Conservation (phyloP, 768 basidiomycete genomes). For the Thelephora ganbajun region DNA sequence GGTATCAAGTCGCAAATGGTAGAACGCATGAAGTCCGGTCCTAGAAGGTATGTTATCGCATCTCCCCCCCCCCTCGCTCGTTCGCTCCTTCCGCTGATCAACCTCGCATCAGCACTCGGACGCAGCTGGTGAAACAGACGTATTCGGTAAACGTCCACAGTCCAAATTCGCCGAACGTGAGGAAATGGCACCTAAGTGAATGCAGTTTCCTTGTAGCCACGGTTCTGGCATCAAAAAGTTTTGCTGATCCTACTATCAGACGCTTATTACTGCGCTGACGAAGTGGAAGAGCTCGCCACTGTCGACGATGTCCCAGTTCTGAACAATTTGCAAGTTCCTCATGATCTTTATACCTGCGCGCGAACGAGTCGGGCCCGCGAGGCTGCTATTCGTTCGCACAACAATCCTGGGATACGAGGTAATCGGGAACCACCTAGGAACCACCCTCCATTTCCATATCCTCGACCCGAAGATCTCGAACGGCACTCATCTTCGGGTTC, state of each 20-base stretch:
- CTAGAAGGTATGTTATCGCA: slow-evolving; percentile 10
- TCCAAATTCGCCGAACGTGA: slow-evolving; percentile 9
- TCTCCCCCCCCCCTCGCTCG: not conserved
- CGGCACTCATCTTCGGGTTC: not conserved
- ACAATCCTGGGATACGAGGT: not conserved
- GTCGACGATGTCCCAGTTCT: slow-evolving; percentile 48
- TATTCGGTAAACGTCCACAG: slow-evolving; percentile 23
- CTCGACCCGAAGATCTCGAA: not conserved
- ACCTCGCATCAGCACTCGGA: not conserved
- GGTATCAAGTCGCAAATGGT: slow-evolving; percentile 13
- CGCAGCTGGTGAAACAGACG: slow-evolving; percentile 23
- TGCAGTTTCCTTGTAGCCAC: not conserved
- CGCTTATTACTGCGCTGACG: slow-evolving; percentile 63
- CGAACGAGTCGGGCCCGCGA: slow-evolving; percentile 22
- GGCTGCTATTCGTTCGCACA: slow-evolving; percentile 4
- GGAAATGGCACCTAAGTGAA: slow-evolving; percentile 27
- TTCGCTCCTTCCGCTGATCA: not conserved
- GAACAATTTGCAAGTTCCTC: slow-evolving; percentile 37
- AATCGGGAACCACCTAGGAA: not conserved
- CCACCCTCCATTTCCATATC: not conserved
- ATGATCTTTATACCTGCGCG: slow-evolving; percentile 51
- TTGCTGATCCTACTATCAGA: slow-evolving; percentile 25
- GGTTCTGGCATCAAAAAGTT: not conserved
- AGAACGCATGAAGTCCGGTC: slow-evolving; percentile 9
- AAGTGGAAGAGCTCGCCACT: slow-evolving; percentile 37